These are phyloP conservation scores for Arthroderma sp. DNA, from an alignment of 2,329 filamentous ascomycete genomes.

Conservation along the genomic window DNA sequence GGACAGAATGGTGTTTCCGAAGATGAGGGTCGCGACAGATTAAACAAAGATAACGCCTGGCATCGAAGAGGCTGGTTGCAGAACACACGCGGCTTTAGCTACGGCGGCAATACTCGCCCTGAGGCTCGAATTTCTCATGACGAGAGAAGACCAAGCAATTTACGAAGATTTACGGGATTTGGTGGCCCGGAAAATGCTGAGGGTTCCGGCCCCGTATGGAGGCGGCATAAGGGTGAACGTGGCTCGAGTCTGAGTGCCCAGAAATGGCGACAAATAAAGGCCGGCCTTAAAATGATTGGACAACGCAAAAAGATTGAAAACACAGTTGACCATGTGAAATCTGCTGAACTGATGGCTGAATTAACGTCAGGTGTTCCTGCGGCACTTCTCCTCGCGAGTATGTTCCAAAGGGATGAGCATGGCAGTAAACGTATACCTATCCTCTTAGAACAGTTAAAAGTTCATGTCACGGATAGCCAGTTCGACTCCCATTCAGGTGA, in stretches of 20 bases:
- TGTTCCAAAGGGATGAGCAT: slow-evolving; percentile 95
- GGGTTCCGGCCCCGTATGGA: slow-evolving; percentile 46
- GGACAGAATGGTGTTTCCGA: slow-evolving; percentile 57
- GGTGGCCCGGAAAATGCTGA: slow-evolving; percentile 51
- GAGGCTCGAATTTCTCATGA: slow-evolving; percentile 40
- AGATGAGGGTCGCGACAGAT: slow-evolving; percentile 56
- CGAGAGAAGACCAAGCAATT: slow-evolving; percentile 47
- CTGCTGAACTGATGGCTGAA: slow-evolving; percentile 90
- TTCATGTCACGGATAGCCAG: slow-evolving; percentile 71
- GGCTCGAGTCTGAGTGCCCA: slow-evolving; percentile 60
- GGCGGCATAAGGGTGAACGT: slow-evolving; percentile 43
- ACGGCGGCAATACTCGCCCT: slow-evolving; percentile 31
- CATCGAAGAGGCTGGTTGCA: slow-evolving; percentile 48
- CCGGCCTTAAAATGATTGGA: slow-evolving; percentile 63
- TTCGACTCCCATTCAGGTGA: slow-evolving; percentile 45
- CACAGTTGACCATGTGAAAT: slow-evolving; percentile 85
- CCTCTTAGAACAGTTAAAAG: slow-evolving; percentile 83
- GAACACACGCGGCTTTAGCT: slow-evolving; percentile 32
- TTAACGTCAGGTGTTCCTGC: slow-evolving; percentile 84
- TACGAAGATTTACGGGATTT: slow-evolving; percentile 51
- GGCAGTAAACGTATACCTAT: slow-evolving; percentile 91
- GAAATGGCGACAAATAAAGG: slow-evolving; percentile 88
- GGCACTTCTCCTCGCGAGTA: slow-evolving; percentile 85
- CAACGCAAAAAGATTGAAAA: slow-evolving; percentile 67
- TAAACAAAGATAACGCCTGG: slow-evolving; percentile 43